Base-by-base conservation (phyloP, 371 early-diverging fungal genomes). In the Mucor lusitanicus region DNA sequence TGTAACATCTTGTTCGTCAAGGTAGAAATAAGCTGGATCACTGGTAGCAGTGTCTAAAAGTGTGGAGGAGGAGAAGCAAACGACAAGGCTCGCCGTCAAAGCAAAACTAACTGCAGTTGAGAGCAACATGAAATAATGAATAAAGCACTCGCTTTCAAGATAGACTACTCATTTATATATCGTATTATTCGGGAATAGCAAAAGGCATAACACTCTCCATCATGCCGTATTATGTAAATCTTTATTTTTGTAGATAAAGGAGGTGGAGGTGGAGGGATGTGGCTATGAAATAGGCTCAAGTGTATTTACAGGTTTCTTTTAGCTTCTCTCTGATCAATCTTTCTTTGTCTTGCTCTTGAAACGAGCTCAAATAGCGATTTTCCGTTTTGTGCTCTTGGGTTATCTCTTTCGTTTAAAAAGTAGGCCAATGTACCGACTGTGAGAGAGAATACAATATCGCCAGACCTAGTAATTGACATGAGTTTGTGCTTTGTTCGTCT, bases 391-490 rank as follows among this genome's bases (percentile, higher is more conserved):
- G 81, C 78, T 50, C 77, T 65, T 19, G 81, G 80, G 74, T 84
- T 77, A 23, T 81, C 82, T 37, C 79, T 62, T 59, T 86, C 84
- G 63, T 84, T 83, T 50, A 79, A 57, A 67, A 83, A 81, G 61
- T 84, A 84, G 3, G 81, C 86, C 21, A 80, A 63, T n/a, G 83
- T 78, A 32, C 83, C 84, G 13, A 84, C 83, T 28, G 78, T 77
- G 6, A 82, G 19, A 2, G 83, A 78, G 58, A 84, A 81, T 5
- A 78, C 57, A 62, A 81, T 72, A 63, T 84, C 84, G 5, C 84
- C 84, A 5, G 76, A 67, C 66, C 84, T 83, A 63, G 30, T 3
- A 15, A 48, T 28, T 37, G 33, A 32, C 33, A 28, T 40, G 15
- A 27, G 21, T 32, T 28, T 19, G 8, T 7, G 19, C 15, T 28